phyloP scores from a whole-genome alignment of 208 protist species.

The Acanthamoeba lugdunensis region DNA sequence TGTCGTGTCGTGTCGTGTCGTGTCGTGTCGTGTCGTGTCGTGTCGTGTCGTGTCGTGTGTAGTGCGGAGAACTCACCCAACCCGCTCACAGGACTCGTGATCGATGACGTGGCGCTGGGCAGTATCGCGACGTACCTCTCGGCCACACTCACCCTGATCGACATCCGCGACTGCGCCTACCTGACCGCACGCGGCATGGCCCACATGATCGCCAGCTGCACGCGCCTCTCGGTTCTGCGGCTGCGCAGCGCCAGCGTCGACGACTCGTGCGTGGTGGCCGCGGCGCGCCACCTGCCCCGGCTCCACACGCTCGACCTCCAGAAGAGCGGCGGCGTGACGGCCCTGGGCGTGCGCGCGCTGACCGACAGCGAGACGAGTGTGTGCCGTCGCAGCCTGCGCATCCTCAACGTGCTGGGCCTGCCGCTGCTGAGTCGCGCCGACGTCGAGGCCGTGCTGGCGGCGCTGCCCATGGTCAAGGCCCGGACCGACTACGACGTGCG shows the following conservation, averaged over 20 bases:
- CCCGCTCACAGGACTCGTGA: not conserved
- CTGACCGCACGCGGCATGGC: not conserved
- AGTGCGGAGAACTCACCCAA: not conserved
- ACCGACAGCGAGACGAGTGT: not conserved
- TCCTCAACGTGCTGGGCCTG: slow-evolving; percentile 33
- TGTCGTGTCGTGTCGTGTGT: not conserved
- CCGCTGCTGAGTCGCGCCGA: not conserved
- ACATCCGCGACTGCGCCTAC: slow-evolving; percentile 3
- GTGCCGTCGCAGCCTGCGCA: slow-evolving; percentile 2
- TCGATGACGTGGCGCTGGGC: not conserved
- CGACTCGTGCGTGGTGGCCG: slow-evolving; percentile 4
- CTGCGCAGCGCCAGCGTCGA: slow-evolving; percentile 7
- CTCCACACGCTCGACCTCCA: slow-evolving; percentile 22
- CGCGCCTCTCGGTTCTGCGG: not conserved
- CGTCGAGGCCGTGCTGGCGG: not conserved
- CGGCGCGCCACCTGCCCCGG: not conserved
- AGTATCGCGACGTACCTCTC: not conserved
- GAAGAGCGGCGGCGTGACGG: slow-evolving; percentile 5
- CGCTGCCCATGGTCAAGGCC: not conserved
- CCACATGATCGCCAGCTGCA: not conserved
- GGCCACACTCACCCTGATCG: not conserved
- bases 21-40: not conserved
- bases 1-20: not conserved
- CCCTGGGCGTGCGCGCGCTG: not conserved
- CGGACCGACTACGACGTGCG: slow-evolving; percentile 20